These are phyloP conservation scores for Suhomyces tanzawaensis DNA, from an alignment of 805 yeast genomes.

Conservation along the genomic window DNA sequence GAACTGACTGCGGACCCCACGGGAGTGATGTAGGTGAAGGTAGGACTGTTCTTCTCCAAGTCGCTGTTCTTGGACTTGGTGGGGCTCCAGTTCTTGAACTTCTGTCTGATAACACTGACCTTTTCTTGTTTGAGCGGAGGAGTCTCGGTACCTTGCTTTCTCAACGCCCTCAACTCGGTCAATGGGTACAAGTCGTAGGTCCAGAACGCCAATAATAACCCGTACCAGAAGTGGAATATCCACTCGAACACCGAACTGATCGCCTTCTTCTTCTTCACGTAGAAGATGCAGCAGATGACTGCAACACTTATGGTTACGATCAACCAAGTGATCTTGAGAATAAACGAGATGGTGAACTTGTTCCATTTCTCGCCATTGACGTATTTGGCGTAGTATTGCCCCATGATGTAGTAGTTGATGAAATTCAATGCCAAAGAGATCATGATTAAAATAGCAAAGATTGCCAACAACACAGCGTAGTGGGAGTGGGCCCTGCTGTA, in stretches of 20 bases:
- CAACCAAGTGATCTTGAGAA: constrained; percentile 24
- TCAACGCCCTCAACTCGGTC: constrained; percentile 19
- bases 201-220: constrained; percentile 25
- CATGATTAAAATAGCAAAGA: constrained; percentile 25
- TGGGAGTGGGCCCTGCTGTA: constrained; percentile 15
- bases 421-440: constrained; percentile 24
- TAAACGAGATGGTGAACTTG: constrained; percentile 26
- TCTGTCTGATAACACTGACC: constrained; percentile 2
- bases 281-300: constrained; percentile 19
- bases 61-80: constrained; percentile 3
- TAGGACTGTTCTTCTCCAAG: constrained; percentile 4
- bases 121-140: constrained; percentile 2
- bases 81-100: constrained; percentile 6
- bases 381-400: constrained; percentile 25
- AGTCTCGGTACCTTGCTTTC: constrained; percentile 9
- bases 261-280: constrained; percentile 16
- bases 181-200: constrained; percentile 29
- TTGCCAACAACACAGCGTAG: constrained; percentile 23
- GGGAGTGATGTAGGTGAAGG: constrained; percentile 1
- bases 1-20: constrained; percentile 4
- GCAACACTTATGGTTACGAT: constrained; percentile 20
- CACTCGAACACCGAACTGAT: constrained; percentile 23
- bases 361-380: constrained; percentile 29
- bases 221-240: constrained; percentile 29
- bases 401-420: constrained; percentile 28